Evolutionary conservation across 2,329 filamentous ascomycete genomes (phyloP).

Genomic region (Exophiala spinifera): DNA sequence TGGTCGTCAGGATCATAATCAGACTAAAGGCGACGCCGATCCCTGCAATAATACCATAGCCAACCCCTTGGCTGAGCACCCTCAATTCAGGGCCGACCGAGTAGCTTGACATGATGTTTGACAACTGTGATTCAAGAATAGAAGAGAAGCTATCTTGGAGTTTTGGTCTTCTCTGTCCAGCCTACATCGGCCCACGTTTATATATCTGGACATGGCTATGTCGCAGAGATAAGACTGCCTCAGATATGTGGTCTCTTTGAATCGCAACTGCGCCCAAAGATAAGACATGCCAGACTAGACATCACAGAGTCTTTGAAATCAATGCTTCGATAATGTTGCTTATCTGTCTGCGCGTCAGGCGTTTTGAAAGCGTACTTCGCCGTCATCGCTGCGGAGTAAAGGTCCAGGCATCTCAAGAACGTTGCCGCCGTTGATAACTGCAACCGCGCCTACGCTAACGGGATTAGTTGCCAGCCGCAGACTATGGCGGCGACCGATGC

Average conservation of each 20-base stretch:
- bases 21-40: slow-evolving; percentile 46
- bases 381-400: no score
- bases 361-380: no score
- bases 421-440: no score
- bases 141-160: background rate
- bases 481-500: background rate
- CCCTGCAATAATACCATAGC: slow-evolving; percentile 50
- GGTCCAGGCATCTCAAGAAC: no score
- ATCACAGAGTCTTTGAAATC: background rate
- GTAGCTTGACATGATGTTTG: background rate
- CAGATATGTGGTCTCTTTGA: background rate
- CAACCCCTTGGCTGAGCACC: slow-evolving; percentile 35
- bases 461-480: no score
- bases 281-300: background rate
- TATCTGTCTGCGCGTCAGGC: background rate
- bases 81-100: slow-evolving; percentile 1
- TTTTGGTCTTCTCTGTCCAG: background rate
- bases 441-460: no score
- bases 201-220: background rate
- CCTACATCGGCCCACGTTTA: background rate
- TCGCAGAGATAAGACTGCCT: background rate
- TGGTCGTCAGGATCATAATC: slow-evolving; percentile 37
- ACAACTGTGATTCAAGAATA: background rate
- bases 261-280: background rate
- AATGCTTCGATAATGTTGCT: background rate